Base-by-base conservation (phyloP, 768 basidiomycete species). In the Harrya chromipes region DNA sequence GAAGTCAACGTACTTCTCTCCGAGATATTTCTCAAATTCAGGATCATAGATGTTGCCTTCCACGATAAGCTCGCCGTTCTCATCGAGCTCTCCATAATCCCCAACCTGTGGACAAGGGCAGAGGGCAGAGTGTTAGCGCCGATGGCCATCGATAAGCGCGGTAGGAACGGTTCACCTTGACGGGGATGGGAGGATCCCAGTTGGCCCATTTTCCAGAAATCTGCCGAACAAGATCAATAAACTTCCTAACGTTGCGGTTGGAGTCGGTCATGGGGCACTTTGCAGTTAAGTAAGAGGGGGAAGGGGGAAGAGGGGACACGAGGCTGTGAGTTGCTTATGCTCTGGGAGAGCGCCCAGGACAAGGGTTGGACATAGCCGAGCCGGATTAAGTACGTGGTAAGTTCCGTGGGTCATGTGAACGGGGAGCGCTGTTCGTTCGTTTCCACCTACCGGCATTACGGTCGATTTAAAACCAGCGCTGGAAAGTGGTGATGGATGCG, bases 111-210 rank as follows among this genome's bases (percentile, higher is more conserved):
- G n/a, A n/a, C n/a, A n/a, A n/a, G n/a, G n/a, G n/a, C n/a, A n/a
- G n/a, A n/a, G 10, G 16, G 19, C 13, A n/a, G 34, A 2, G 41
- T 14, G 17, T 47, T 27, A 23, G 23, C 37, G 11, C 20, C 29
- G 44, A 35, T 27, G 35, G 8, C 3, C 24, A 24, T 6, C 29
- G 50, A 43, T 41, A 38, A 31, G 19, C 36, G 8, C 3, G 19
- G 43, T 11, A 21, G 26, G 39, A 26, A 10, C 27, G 17, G 55
- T 52, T 51, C 56, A 59, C 54, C 12, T n/a, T 6, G n/a, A 68
- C 52, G 33, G 55, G 59, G 41, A 58, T 61, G 31, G 68, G 63
- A 14, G 68, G 61, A 46, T 68, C 65, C 64, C 64, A 70, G 41
- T 58, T 68, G 10, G 65, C 54, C 60, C 63, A 67, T 46, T 67